Evolutionary conservation across 2,329 filamentous ascomycete species (phyloP).

Genomic region (Claviceps monticola): DNA sequence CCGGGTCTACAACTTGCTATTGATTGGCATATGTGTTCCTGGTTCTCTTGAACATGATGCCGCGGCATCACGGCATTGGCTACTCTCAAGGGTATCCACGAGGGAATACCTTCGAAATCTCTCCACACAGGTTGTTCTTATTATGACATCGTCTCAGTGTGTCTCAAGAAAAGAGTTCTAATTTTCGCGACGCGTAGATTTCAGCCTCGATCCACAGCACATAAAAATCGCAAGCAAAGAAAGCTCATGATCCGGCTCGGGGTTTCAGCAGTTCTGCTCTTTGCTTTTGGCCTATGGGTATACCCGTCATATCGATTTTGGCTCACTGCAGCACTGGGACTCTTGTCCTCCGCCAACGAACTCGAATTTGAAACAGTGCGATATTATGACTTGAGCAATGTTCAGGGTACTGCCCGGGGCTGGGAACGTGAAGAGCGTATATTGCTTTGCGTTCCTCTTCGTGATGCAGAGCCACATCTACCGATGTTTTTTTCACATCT

Average conservation of each 20-base stretch:
- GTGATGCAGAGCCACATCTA: constrained; percentile 83
- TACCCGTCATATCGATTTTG: constrained; percentile 52
- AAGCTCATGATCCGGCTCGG: constrained; percentile 58
- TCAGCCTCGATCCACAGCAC: constrained; percentile 65
- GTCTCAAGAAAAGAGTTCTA: neutral
- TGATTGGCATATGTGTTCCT: constrained; percentile 15
- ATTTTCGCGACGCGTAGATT: constrained; percentile 31
- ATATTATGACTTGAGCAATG: constrained; percentile 89
- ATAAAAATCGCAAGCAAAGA: constrained; percentile 56
- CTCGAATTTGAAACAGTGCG: constrained; percentile 85
- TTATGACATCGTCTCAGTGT: neutral
- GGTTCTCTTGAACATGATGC: constrained; percentile 54
- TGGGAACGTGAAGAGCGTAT: constrained; percentile 97
- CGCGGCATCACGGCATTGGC: constrained; percentile 61
- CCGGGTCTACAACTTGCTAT: neutral
- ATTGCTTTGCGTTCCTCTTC: constrained; percentile 81
- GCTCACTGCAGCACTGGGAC: constrained; percentile 53
- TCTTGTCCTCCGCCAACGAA: constrained; percentile 52
- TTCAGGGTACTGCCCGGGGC: constrained; percentile 78
- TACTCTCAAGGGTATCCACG: constrained; percentile 77
- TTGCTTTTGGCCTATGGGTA: constrained; percentile 61
- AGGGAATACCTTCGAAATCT: constrained; percentile 70
- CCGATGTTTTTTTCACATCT: constrained; percentile 99
- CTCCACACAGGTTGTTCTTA: constrained; percentile 58
- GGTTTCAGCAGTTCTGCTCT: constrained; percentile 40